These are phyloP conservation scores for Magnusiomyces paraingens DNA, from an alignment of 1,139 yeast genomes.

Conservation along the genomic window DNA sequence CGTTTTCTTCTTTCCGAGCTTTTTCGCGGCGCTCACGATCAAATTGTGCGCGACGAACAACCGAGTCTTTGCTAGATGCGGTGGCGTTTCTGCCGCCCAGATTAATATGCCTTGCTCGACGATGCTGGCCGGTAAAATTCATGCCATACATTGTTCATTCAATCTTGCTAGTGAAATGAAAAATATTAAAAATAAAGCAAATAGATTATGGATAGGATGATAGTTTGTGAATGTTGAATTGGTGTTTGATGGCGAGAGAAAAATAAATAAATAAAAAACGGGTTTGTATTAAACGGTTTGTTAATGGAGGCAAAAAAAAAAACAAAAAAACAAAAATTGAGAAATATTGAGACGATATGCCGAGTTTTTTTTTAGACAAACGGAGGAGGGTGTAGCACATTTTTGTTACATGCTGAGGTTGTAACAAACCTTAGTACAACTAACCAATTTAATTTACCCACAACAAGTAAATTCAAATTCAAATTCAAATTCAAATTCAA, in stretches of 20 bases:
- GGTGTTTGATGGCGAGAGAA: background rate
- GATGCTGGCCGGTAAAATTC: constrained; percentile 35
- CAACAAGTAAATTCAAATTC: background rate
- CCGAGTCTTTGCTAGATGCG: constrained; percentile 31
- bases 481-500: background rate
- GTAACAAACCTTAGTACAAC: background rate
- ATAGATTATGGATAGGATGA: background rate
- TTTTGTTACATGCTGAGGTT: background rate
- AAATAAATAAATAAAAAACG: background rate
- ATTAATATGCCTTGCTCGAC: constrained; percentile 53
- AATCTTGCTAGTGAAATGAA: background rate
- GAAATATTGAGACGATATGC: background rate
- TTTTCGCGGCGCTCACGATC: constrained; percentile 56
- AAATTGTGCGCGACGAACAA: constrained; percentile 54
- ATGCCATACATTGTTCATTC: constrained; percentile 16
- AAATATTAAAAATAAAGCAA: background rate
- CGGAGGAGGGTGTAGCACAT: constrained; percentile 1
- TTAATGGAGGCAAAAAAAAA: background rate
- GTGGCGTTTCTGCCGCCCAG: constrained; percentile 51
- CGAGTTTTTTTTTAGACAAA: background rate
- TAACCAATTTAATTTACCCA: background rate
- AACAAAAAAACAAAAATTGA: no score
- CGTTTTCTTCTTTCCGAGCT: constrained; percentile 43
- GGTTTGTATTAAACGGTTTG: background rate
- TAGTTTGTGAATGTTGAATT: background rate